These are phyloP conservation scores for Pseudomicrostroma phylloplanum DNA, from an alignment of 1,284 basidiomycete genomes.

Conservation along the genomic window DNA sequence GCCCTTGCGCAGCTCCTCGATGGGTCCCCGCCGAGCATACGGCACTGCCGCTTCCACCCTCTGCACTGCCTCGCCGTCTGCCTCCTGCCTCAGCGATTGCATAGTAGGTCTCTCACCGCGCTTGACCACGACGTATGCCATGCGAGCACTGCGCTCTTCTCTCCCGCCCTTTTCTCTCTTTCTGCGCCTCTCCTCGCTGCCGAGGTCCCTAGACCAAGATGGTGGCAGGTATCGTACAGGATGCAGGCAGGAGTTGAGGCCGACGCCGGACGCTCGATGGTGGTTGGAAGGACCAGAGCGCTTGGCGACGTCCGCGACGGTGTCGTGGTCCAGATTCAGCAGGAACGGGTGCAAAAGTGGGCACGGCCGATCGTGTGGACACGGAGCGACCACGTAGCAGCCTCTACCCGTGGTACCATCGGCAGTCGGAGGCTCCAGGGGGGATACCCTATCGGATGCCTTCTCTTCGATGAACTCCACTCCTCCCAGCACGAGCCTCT, in stretches of 20 bases:
- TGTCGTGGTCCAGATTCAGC: slow-evolving; percentile 6
- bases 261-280: not conserved
- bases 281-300: not conserved
- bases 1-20: slow-evolving; percentile 23
- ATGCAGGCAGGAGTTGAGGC: not conserved
- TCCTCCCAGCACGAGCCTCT: slow-evolving; percentile 52
- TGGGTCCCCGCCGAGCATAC: slow-evolving; percentile 26
- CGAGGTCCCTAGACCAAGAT: not conserved
- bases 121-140: slow-evolving; percentile 83
- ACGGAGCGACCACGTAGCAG: slow-evolving; percentile 55
- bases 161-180: slow-evolving; percentile 31
- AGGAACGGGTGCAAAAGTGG: slow-evolving; percentile 58
- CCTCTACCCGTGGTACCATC: not conserved
- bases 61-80: not conserved
- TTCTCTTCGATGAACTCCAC: slow-evolving; percentile 17
- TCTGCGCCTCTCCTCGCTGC: slow-evolving; percentile 3
- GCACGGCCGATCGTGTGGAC: slow-evolving; percentile 83
- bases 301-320: not conserved
- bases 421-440: not conserved
- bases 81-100: not conserved
- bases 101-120: slow-evolving; percentile 65
- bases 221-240: slow-evolving; percentile 6
- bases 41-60: slow-evolving; percentile 15
- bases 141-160: slow-evolving; percentile 78
- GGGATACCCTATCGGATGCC: slow-evolving; percentile 20